A percentile compares a stretch with the other conserved stretches of the same genome.
phyloP scores from a whole-genome alignment of 2,329 filamentous ascomycete genomes.

The Thielaviopsis populi region DNA sequence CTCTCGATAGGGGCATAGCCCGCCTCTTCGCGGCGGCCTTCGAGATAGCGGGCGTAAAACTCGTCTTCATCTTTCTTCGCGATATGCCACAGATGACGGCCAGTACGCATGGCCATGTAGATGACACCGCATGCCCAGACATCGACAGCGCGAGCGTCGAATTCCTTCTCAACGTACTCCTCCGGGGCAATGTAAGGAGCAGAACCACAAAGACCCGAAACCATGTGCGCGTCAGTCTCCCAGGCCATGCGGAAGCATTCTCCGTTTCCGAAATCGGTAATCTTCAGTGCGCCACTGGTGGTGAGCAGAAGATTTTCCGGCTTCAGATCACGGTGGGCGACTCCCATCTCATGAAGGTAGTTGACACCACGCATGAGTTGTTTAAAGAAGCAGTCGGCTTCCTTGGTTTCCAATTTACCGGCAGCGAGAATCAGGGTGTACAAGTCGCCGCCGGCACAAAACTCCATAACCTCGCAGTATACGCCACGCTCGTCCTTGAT shows the following conservation, averaged over 20 bases:
- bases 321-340: conserved; percentile 91
- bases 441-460: conserved; percentile 87
- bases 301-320: conserved; percentile 92
- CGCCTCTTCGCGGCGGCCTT: conserved; percentile 83
- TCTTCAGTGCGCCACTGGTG: conserved; percentile 83
- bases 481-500: conserved; percentile 93
- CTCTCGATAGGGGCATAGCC: conserved; percentile 95
- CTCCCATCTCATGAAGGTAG: conserved; percentile 99
- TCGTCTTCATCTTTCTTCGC: conserved; percentile 95
- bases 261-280: conserved; percentile 96
- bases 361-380: conserved; percentile 98
- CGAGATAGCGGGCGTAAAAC: conserved; percentile 87
- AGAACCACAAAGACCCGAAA: conserved; percentile 86
- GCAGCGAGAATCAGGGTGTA: conserved; percentile 87
- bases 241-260: conserved; percentile 99
- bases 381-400: conserved; percentile 98
- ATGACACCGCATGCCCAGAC: conserved; percentile 98
- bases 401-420: conserved; percentile 76
- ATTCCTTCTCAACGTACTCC: conserved; percentile 89
- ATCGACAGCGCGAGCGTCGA: conserved; percentile 93
- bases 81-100: conserved; percentile 89
- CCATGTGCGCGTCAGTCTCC: conserved; percentile 98
- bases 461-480: conserved; percentile 99
- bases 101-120: conserved; percentile 99
- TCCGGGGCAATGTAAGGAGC: conserved; percentile 96